Percentiles rank a stretch among this genome's conserved stretches.
phyloP scores from a whole-genome alignment of 2,329 filamentous ascomycete genomes.

The Stromatinia cepivora region DNA sequence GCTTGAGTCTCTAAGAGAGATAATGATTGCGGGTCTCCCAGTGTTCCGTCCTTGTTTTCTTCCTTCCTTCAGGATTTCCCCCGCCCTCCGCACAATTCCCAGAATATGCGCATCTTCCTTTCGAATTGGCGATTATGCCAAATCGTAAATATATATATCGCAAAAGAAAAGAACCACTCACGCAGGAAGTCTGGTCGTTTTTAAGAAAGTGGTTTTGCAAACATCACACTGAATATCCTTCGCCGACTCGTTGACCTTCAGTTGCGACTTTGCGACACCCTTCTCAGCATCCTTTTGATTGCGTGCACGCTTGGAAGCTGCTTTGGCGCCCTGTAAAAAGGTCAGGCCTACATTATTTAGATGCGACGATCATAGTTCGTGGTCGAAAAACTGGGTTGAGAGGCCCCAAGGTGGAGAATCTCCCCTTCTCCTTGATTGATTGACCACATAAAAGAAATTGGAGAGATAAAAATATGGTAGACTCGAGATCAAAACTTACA shows the following conservation, averaged over 20 bases:
- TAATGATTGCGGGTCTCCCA: background rate
- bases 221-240: constrained; percentile 75
- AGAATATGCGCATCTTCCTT: background rate
- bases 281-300: constrained; percentile 60
- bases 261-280: constrained; percentile 61
- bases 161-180: constrained; percentile 44
- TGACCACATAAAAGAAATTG: background rate
- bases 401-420: background rate
- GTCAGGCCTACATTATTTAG: constrained; percentile 13
- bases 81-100: background rate
- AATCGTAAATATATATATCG: background rate
- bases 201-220: constrained; percentile 78
- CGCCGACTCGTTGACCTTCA: constrained; percentile 69
- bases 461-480: background rate
- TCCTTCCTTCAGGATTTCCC: background rate
- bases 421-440: background rate
- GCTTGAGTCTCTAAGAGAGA: background rate
- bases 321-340: constrained; percentile 58
- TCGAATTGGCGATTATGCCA: background rate
- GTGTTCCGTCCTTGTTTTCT: background rate
- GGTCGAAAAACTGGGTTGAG: constrained; percentile 16
- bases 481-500: constrained; percentile 19
- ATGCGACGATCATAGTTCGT: constrained; percentile 10
- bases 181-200: constrained; percentile 73
- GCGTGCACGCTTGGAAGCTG: constrained; percentile 71